Conservation (phyloP, 2,329 filamentous ascomycete species). For the Cercospora zeae-maydis region DNA sequence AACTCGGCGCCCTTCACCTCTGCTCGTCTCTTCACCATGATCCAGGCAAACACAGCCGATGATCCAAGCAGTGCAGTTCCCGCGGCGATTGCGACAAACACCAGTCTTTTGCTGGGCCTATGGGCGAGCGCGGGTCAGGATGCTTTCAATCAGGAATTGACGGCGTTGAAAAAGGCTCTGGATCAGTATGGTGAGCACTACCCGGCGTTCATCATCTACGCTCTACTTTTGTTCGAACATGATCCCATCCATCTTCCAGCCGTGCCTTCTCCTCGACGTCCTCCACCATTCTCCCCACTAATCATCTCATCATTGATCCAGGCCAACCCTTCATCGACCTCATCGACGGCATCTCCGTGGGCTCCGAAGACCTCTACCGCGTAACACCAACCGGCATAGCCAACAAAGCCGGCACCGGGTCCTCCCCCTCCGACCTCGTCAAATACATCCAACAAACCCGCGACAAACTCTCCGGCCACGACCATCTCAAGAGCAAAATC, state of each 20-base stretch:
- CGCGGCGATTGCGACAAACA: constrained; percentile 77
- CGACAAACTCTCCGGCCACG: constrained; percentile 61
- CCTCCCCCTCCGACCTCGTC: constrained; percentile 59
- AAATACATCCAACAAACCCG: constrained; percentile 69
- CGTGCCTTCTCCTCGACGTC: not conserved
- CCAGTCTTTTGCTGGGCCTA: constrained; percentile 73
- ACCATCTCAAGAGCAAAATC: constrained; percentile 53
- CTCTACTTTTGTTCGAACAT: not conserved
- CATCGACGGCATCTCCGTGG: constrained; percentile 79
- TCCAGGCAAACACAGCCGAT: constrained; percentile 54
- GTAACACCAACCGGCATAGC: constrained; percentile 64
- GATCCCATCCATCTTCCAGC: not conserved
- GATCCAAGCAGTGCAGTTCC: constrained; percentile 67
- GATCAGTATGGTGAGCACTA: constrained; percentile 49
- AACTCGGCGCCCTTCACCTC: constrained; percentile 46
- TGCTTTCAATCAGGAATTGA: constrained; percentile 67
- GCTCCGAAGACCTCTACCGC: constrained; percentile 71
- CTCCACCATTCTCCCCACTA: not conserved
- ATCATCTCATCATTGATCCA: not conserved
- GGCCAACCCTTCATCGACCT: constrained; percentile 62
- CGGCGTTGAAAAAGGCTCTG: constrained; percentile 69
- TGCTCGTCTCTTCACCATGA: constrained; percentile 64
- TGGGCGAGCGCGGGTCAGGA: constrained; percentile 57
- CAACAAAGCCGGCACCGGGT: constrained; percentile 61
- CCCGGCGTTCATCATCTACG: not conserved